A percentile compares a stretch with the other conserved stretches of the same genome.
These are phyloP conservation scores for Nissolia schottii DNA, from an alignment of 306 rosid genomes.

Conservation along the genomic window DNA sequence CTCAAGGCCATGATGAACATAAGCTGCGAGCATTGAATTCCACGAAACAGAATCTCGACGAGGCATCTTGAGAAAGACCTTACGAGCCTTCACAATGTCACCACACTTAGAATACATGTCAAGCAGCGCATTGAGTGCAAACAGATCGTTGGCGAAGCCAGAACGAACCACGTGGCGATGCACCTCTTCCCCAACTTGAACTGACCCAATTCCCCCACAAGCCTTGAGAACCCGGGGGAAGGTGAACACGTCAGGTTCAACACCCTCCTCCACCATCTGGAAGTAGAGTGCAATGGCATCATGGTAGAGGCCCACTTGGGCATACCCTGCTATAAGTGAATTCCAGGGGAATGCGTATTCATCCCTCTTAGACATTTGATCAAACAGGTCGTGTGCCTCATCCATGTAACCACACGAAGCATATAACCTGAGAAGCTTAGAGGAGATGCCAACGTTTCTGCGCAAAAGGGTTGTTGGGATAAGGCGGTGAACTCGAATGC, in stretches of 20 bases:
- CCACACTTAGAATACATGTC: slow-evolving; percentile 95
- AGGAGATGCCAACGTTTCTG: slow-evolving; percentile 59
- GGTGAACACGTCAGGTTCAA: slow-evolving; percentile 64
- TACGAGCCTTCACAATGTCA: slow-evolving; percentile 75
- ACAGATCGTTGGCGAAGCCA: slow-evolving; percentile 53
- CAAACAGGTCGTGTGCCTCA: slow-evolving; percentile 74
- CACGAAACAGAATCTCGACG: slow-evolving; percentile 69
- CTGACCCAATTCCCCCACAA: slow-evolving; percentile 75
- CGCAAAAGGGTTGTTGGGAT: slow-evolving; percentile 50
- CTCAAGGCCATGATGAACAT: slow-evolving; percentile 62
- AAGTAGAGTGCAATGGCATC: slow-evolving; percentile 91
- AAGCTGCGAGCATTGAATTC: slow-evolving; percentile 79
- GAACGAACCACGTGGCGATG: slow-evolving; percentile 59
- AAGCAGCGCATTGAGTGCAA: slow-evolving; percentile 75
- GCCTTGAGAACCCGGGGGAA: slow-evolving; percentile 81
- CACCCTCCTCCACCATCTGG: slow-evolving; percentile 84
- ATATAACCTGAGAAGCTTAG: slow-evolving; percentile 64
- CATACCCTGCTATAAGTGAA: slow-evolving; percentile 76
- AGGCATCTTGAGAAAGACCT: slow-evolving; percentile 50
- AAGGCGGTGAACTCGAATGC: slow-evolving; percentile 61
- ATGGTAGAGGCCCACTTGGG: slow-evolving; percentile 53
- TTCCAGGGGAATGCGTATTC: slow-evolving; percentile 74
- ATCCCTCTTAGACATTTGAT: slow-evolving; percentile 58
- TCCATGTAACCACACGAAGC: slow-evolving; percentile 53
- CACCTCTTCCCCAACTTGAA: slow-evolving; percentile 74